Conservation (phyloP, 352 stramenopile genomes). For the Phytophthora lateralis region DNA sequence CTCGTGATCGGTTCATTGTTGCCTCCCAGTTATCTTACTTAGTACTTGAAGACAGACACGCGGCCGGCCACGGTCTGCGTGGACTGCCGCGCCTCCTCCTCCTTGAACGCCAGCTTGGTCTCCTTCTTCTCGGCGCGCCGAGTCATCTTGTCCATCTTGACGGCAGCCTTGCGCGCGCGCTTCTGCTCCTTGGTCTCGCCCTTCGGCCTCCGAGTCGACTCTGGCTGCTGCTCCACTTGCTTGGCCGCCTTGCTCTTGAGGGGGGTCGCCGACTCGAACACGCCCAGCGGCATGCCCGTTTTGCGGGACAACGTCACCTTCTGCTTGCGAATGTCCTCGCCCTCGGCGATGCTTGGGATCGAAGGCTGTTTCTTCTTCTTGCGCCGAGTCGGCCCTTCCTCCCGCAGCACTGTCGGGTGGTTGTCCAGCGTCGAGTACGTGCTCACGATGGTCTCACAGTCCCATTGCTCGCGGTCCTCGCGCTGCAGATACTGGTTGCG, state of each 20-base stretch:
- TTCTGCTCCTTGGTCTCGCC: constrained; percentile 94
- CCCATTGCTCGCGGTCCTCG: constrained; percentile 87
- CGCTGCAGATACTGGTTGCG: constrained; percentile 71
- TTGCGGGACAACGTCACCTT: constrained; percentile 94
- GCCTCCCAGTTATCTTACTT: constrained; percentile 21
- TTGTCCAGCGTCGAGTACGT: constrained; percentile 99
- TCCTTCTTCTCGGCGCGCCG: constrained; percentile 95
- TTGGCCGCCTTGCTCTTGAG: constrained; percentile 29
- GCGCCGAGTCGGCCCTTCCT: constrained; percentile 62
- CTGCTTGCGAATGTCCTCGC: constrained; percentile 40
- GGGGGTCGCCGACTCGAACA: constrained; percentile 66
- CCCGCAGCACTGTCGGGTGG: constrained; percentile 93
- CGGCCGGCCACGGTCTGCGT: constrained; percentile 62
- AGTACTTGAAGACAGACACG: constrained; percentile 83
- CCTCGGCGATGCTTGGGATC: constrained; percentile 25
- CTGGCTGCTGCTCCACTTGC: constrained; percentile 32
- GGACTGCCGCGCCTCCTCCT: constrained; percentile 89
- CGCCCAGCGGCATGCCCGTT: constrained; percentile 94
- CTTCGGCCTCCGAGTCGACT: constrained; percentile 47
- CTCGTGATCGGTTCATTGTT: constrained; percentile 17
- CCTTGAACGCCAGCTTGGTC: constrained; percentile 92
- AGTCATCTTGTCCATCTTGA: constrained; percentile 93
- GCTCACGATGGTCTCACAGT: constrained; percentile 98
- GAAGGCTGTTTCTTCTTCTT: constrained; percentile 78
- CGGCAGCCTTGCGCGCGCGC: constrained; percentile 87